Conservation (phyloP, 257 asterid genomes). For the Salvia hispanica region DNA sequence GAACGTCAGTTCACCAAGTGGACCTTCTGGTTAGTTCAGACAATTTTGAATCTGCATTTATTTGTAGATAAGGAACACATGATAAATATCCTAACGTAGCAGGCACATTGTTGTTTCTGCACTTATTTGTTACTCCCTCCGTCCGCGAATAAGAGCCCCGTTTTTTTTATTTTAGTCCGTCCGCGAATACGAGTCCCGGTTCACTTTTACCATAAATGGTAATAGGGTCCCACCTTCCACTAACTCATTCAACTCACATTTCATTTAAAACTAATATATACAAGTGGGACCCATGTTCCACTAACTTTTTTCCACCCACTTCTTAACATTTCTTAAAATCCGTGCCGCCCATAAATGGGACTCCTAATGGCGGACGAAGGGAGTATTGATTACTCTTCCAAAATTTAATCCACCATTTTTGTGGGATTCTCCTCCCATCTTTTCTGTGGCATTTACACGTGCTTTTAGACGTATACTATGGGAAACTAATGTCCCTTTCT, state of each 20-base stretch:
- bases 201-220: too few species aligned
- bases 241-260: too few species aligned
- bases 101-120: background rate
- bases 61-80: background rate
- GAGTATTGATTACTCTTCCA: background rate
- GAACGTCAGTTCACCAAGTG: slow-evolving; percentile 49
- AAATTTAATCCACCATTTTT: background rate
- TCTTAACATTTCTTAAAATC: too few species aligned
- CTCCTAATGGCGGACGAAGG: too few species aligned
- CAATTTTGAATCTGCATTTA: slow-evolving; percentile 20
- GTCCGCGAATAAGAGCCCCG: too few species aligned
- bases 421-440: background rate
- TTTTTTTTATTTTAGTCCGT: too few species aligned
- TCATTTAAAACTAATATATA: too few species aligned
- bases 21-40: slow-evolving; percentile 62
- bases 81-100: background rate
- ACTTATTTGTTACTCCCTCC: background rate
- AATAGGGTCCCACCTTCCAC: too few species aligned
- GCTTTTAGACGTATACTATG: background rate
- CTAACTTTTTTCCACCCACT: too few species aligned
- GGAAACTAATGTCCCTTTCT: slow-evolving; percentile 30
- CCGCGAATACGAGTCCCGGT: too few species aligned
- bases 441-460: slow-evolving; percentile 10
- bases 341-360: too few species aligned
- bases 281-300: too few species aligned